phyloP scores from a whole-genome alignment of 768 basidiomycete genomes.

The Fistulinella prunicolor region DNA sequence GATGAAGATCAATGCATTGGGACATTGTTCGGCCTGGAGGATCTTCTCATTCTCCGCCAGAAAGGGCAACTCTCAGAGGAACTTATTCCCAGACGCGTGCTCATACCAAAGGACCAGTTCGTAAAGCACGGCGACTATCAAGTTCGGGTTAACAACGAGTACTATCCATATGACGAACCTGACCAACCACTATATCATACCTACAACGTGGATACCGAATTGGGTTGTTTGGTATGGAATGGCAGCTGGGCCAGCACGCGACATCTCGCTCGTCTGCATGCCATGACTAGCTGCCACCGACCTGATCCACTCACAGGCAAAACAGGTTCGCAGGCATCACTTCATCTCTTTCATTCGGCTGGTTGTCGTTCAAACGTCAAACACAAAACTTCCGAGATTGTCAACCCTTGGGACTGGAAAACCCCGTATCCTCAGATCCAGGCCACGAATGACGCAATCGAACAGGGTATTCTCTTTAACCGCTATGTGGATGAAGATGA shows the following conservation, averaged over 20 bases:
- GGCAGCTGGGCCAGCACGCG: constrained; percentile 21
- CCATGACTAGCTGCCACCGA: constrained; percentile 36
- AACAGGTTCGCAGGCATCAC: constrained; percentile 41
- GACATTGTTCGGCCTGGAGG: constrained; percentile 40
- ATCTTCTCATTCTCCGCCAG: constrained; percentile 29
- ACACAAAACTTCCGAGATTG: constrained; percentile 8
- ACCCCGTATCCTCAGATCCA: neutral
- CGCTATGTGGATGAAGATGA: neutral
- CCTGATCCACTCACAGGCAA: constrained; percentile 42
- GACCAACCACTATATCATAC: neutral
- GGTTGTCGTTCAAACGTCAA: constrained; percentile 37
- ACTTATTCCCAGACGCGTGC: neutral
- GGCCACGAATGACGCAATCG: neutral
- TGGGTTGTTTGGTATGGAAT: constrained; percentile 21
- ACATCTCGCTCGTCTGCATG: constrained; percentile 41
- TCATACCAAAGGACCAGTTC: neutral
- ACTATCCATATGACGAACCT: neutral
- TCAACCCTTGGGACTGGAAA: neutral
- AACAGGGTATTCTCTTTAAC: neutral
- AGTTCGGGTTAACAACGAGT: neutral
- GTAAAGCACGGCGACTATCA: neutral
- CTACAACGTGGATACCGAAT: neutral
- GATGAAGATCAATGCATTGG: constrained; percentile 37
- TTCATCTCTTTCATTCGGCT: constrained; percentile 24
- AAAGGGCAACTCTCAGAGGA: neutral